These are phyloP conservation scores for Bruguiera gymnorhiza DNA, from an alignment of 345 rosid genomes.

Conservation along the genomic window DNA sequence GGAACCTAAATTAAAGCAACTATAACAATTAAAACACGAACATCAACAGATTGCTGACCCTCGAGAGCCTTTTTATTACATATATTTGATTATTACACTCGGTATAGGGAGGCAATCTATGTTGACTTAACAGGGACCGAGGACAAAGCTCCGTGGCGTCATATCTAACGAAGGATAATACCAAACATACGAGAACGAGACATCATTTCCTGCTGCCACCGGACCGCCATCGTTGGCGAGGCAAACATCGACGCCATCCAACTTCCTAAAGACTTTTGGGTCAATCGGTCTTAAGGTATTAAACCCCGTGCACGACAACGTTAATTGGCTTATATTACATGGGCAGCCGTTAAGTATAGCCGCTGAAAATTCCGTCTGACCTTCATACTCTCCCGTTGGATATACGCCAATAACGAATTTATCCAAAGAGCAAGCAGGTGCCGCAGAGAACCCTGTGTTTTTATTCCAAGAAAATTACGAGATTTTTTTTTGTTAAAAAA, in stretches of 20 bases:
- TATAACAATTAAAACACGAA: no score
- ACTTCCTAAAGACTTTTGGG: constrained; percentile 4
- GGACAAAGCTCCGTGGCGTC: neutral
- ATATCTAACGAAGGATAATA: constrained; percentile 19
- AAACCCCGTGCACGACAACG: constrained; percentile 23
- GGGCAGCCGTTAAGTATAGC: constrained; percentile 18
- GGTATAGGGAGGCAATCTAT: no score
- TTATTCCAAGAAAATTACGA: no score
- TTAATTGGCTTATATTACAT: constrained; percentile 11
- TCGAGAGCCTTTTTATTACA: no score
- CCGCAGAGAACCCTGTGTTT: no score
- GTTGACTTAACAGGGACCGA: neutral
- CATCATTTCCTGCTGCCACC: neutral
- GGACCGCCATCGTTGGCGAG: constrained; percentile 20
- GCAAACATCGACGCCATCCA: constrained; percentile 7
- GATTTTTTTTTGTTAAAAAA: no score
- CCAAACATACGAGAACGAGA: constrained; percentile 31
- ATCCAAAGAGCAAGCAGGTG: constrained; percentile 6
- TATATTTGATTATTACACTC: no score
- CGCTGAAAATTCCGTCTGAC: constrained; percentile 24
- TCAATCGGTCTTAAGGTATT: constrained; percentile 1
- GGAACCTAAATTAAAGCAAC: no score
- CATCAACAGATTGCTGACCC: no score
- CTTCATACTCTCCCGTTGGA: constrained; percentile 1
- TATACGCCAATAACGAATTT: constrained; percentile 12